phyloP scores from a whole-genome alignment of 352 stramenopile species.

The Aphanomyces invadans region DNA sequence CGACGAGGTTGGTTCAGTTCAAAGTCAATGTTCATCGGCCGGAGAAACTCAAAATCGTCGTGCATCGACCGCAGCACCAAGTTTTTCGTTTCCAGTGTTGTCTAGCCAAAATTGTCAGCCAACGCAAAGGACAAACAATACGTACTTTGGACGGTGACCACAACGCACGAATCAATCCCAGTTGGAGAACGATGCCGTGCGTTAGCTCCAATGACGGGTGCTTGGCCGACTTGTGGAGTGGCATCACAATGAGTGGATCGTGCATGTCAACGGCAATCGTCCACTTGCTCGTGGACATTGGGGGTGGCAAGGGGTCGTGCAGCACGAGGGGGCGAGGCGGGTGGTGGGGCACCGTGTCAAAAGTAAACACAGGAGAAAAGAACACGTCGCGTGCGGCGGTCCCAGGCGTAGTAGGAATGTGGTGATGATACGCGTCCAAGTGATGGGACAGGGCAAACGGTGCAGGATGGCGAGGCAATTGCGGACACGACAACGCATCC shows the following conservation, averaged over 20 bases:
- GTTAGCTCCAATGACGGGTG: neutral
- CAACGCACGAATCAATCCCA: slow-evolving; percentile 3
- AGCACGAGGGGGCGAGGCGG: neutral
- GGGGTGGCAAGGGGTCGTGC: neutral
- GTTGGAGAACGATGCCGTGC: slow-evolving; percentile 10
- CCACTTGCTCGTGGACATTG: neutral
- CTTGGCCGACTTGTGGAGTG: neutral
- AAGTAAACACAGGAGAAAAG: slow-evolving; percentile 20
- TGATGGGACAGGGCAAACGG: neutral
- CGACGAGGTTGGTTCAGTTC: neutral
- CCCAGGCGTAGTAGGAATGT: neutral
- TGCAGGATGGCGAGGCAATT: neutral
- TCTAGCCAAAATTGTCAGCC: too few relatives aligned
- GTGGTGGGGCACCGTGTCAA: neutral
- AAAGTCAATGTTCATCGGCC: slow-evolving; percentile 9
- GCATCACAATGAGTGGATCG: slow-evolving; percentile 9
- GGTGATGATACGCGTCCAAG: neutral
- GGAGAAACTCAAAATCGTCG: slow-evolving; percentile 21
- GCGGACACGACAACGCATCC: neutral
- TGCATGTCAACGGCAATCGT: neutral
- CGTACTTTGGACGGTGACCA: neutral
- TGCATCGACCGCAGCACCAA: slow-evolving; percentile 8
- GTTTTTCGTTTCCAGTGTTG: neutral
- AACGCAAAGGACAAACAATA: too few relatives aligned
- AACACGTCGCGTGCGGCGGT: slow-evolving; percentile 16